Evolutionary conservation across 2,329 filamentous ascomycete species (phyloP), one percentile per base, ranked within the genome.

Genomic region (Fusarium buxicola): DNA sequence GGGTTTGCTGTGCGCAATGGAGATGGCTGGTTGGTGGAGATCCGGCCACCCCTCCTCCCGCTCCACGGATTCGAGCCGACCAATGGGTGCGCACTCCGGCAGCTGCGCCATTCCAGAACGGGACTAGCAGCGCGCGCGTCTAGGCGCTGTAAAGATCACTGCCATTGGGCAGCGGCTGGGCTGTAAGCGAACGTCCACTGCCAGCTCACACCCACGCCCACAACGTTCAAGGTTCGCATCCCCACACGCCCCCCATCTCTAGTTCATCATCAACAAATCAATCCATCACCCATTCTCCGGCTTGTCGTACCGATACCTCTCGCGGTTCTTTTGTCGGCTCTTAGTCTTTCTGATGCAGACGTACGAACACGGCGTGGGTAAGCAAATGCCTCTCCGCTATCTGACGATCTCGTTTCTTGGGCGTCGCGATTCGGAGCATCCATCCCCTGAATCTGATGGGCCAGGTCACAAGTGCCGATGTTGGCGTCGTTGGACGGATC

Each of bases 141-240:
- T 74, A 72, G 57, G 46, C 53, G 52, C 55, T 55, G 54, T 55
- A 49, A 57, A 44, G 50, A 45, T 58, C 44, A 32, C 52, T 65
- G 54, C 51, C 43, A 74, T 74, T 74, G 72, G 73, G 58, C 68
- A 72, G 69, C 69, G 69, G 65, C 50, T 64, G 57, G 63, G 59
- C 60, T 60, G 59, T 64, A 74, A 71, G 68, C 72, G 73, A 74
- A 65, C 68, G 48, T 62, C 56, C 41, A 50, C 51, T 65, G 71
- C 72, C 73, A 73, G 57, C 70, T 60, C 72, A 74, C 58, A 50
- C 53, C 63, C 63, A 43, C 39, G 25, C 39, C 39, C 39, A 43
- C 39, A 43, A 43, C 39, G 55, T 25, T 28, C 18, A n/a, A 18
- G 36, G 39, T 46, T 40, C 35, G 46, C 35, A 48, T 38, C 50